A percentile compares a stretch with the other conserved stretches of the same genome.
Conservation (phyloP, 805 yeast genomes). For the Kazachstania martiniae region DNA sequence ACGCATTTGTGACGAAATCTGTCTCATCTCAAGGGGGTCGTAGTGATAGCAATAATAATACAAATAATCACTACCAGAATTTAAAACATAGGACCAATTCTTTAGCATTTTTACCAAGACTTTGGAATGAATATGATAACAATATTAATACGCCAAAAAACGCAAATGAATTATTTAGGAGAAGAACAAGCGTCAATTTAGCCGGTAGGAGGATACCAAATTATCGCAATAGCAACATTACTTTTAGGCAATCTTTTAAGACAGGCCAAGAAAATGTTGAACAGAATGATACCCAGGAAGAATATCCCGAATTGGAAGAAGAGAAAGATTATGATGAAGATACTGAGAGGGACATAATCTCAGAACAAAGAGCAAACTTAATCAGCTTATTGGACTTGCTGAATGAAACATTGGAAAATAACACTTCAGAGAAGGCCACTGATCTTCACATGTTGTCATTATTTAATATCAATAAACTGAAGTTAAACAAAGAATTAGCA, state of each 20-base stretch:
- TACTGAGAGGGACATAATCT: conserved; percentile 8
- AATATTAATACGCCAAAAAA: neutral
- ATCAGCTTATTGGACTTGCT: conserved; percentile 20
- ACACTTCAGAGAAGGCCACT: conserved; percentile 20
- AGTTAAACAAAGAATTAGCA: conserved; percentile 10
- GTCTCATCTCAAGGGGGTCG: neutral
- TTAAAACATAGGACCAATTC: conserved; percentile 13
- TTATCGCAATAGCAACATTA: no score
- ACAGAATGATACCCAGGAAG: no score
- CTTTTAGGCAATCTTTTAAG: no score
- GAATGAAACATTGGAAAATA: conserved; percentile 26
- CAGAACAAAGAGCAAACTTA: conserved; percentile 21
- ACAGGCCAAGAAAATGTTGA: no score
- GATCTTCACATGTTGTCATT: conserved; percentile 26
- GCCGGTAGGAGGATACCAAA: no score
- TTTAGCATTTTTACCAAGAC: conserved; percentile 11
- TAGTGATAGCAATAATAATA: neutral
- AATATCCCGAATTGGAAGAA: neutral
- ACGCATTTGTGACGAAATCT: conserved; percentile 22
- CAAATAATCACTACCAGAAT: neutral
- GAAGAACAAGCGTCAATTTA: no score
- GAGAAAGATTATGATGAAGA: neutral
- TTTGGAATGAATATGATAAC: conserved; percentile 3
- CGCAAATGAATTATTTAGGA: neutral
- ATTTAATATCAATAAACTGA: conserved; percentile 23